A percentile compares a stretch with the other conserved stretches of the same genome.
These are phyloP conservation scores for Paramecium tetraurelia DNA, from an alignment of 73 alveolate species.

Conservation along the genomic window DNA sequence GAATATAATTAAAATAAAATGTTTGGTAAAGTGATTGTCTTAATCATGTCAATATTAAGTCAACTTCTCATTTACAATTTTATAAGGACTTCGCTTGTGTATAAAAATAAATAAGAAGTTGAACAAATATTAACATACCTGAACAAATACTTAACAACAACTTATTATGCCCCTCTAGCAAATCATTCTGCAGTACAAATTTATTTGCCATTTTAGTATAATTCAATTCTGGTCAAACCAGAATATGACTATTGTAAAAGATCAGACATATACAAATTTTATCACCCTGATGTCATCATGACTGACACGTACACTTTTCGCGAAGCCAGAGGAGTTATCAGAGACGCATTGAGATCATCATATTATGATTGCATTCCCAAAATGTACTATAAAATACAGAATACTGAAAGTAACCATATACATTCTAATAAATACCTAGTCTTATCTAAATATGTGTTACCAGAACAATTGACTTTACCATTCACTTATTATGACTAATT, in stretches of 20 bases:
- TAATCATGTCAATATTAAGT: neutral
- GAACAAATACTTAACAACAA: neutral
- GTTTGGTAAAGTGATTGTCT: slow-evolving; percentile 1
- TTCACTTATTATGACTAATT: slow-evolving; percentile 32
- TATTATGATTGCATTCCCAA: slow-evolving; percentile 10
- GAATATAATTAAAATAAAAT: neutral
- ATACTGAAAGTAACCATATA: neutral
- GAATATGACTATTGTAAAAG: slow-evolving; percentile 11
- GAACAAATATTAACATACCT: neutral
- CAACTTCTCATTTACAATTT: neutral
- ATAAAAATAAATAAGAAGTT: neutral
- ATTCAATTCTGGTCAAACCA: neutral
- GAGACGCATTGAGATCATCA: neutral
- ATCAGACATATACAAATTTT: slow-evolving; percentile 25
- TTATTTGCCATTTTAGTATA: neutral
- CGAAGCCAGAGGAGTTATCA: slow-evolving; percentile 14
- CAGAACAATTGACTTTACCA: slow-evolving; percentile 30
- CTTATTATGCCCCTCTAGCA: neutral
- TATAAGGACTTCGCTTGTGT: neutral
- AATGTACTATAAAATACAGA: neutral
- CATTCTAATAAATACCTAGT: neutral
- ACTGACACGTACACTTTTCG: slow-evolving; percentile 23
- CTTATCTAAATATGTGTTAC: neutral
- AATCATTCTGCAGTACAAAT: neutral
- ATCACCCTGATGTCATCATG: slow-evolving; percentile 23